Conservation (phyloP, 2,329 filamentous ascomycete species). For the Acrocalymma vagum region DNA sequence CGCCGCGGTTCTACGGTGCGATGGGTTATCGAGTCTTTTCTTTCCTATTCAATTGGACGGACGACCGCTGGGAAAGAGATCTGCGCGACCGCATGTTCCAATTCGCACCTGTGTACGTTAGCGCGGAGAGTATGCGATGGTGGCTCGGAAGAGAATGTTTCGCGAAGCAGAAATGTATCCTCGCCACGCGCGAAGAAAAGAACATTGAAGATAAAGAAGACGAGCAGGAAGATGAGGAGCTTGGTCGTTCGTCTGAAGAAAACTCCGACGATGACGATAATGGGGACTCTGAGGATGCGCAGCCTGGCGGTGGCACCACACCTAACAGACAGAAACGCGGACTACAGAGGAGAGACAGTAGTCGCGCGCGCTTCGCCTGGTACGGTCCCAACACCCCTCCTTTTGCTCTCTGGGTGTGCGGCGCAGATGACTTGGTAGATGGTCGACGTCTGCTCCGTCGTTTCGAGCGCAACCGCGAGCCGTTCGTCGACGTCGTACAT, state of each 20-base stretch:
- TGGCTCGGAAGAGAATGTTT: conserved; percentile 92
- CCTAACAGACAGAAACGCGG: conserved; percentile 9
- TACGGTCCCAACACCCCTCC: conserved; percentile 82
- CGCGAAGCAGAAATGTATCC: conserved; percentile 83
- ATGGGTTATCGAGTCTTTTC: conserved; percentile 90
- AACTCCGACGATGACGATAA: conserved; percentile 25
- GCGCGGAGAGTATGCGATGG: conserved; percentile 91
- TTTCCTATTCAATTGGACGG: conserved; percentile 89
- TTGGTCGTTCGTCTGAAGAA: conserved; percentile 13
- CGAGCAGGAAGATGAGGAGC: conserved; percentile 39
- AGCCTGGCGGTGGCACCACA: conserved; percentile 3
- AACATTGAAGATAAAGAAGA: conserved; percentile 65
- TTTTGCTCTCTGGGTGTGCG: conserved; percentile 88
- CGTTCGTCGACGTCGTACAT: conserved; percentile 81
- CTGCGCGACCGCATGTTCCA: conserved; percentile 86
- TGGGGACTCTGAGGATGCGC: conserved; percentile 4
- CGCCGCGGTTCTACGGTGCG: conserved; percentile 75
- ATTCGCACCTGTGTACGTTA: conserved; percentile 90
- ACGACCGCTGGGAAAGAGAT: conserved; percentile 82
- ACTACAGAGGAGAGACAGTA: conserved; percentile 46
- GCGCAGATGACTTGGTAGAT: conserved; percentile 84
- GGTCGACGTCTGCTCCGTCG: conserved; percentile 76
- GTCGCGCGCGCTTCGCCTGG: conserved; percentile 69
- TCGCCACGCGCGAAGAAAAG: conserved; percentile 79
- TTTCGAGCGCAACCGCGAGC: conserved; percentile 80